Base-by-base conservation (phyloP, 2,329 filamentous ascomycete genomes). In the Colletotrichum nymphaeae region DNA sequence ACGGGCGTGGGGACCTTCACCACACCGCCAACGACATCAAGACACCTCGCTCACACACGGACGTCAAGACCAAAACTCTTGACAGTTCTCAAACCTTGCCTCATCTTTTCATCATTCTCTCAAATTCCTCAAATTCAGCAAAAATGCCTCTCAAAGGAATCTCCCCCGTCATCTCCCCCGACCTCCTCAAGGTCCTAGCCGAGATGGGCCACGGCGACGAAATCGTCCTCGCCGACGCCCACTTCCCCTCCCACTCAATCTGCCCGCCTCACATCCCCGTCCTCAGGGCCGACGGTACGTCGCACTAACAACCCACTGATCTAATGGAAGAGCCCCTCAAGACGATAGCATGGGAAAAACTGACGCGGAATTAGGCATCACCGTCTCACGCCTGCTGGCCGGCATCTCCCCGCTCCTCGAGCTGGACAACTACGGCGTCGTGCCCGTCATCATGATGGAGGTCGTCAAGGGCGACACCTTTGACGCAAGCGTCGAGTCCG, bases 151-250 rank as follows among this genome's bases (percentile, higher is more conserved):
- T 73, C 7, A 73, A 73, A 24, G 70, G 70, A 49, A 73, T 73
- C 4, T 73, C 70, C 4, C 70, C 70, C 30, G 67, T 73, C 55
- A 73, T 73, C 59, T 73, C 70, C 14, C 66, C 70, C 26, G 67
- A 73, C 59, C 70, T 73, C 5, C 67, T 73, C 66, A 73, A 73
- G 70, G 70, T 73, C 59, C 46, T 73, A n/a, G 70, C 70, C 46
- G 70, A 73, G 5, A 73, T 73, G 70, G 70, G 70, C 8, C 70
- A 73, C 42, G 70, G 70, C 32, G 70, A 73, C 52, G 70, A 73
- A 42, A 73, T 73, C 9, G 59, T 73, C 19, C 67, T 73, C 1
- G 67, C 70, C 6, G 70, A 73, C 55, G 70, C 70, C 57, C 70
- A 73, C 55, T 73, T 73, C 55, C 70, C 70, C 37, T 69, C 70